Evolutionary conservation across 148 eudicot genomes (phyloP).

Genomic region (Rhododendron simsii): DNA sequence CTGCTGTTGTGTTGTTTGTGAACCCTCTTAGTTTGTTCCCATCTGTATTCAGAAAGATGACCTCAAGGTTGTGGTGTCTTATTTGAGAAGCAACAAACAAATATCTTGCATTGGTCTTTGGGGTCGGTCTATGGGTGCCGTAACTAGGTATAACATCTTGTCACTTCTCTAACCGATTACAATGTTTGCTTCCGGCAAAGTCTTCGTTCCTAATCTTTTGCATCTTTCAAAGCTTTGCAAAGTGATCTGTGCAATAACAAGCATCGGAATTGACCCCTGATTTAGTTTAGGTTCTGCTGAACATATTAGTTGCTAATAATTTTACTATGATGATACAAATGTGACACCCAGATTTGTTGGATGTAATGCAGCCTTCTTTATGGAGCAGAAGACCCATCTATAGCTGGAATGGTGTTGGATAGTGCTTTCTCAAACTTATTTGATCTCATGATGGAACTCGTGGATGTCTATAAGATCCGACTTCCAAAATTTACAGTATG

Average conservation of each 20-base stretch:
- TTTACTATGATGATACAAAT: neutral
- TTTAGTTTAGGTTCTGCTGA: neutral
- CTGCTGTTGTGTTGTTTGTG: neutral
- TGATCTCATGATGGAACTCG: slow-evolving; percentile 91
- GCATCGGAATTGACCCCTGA: neutral
- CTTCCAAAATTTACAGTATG: slow-evolving; percentile 89
- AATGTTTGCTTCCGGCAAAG: neutral
- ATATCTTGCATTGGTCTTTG: slow-evolving; percentile 79
- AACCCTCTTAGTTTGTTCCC: slow-evolving; percentile 3
- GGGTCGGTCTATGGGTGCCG: slow-evolving; percentile 98
- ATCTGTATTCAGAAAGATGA: slow-evolving; percentile 67
- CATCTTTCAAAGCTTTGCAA: slow-evolving; percentile 4
- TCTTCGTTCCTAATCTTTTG: neutral
- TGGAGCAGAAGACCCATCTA: slow-evolving; percentile 93
- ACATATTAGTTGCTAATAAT: neutral
- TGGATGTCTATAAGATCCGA: slow-evolving; percentile 84
- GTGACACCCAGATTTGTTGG: slow-evolving; percentile 11
- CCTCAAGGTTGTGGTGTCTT: slow-evolving; percentile 73
- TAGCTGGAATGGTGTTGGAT: slow-evolving; percentile 89
- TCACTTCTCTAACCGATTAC: slow-evolving; percentile 4
- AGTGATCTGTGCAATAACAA: neutral
- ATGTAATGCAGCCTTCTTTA: slow-evolving; percentile 69
- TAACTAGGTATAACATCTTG: slow-evolving; percentile 58
- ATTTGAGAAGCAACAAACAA: slow-evolving; percentile 51
- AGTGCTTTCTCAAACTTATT: slow-evolving; percentile 87